Percentiles rank a stretch among this genome's conserved stretches.
Conservation (phyloP, 2,329 filamentous ascomycete genomes). For the Ophiosphaerella korrae region DNA sequence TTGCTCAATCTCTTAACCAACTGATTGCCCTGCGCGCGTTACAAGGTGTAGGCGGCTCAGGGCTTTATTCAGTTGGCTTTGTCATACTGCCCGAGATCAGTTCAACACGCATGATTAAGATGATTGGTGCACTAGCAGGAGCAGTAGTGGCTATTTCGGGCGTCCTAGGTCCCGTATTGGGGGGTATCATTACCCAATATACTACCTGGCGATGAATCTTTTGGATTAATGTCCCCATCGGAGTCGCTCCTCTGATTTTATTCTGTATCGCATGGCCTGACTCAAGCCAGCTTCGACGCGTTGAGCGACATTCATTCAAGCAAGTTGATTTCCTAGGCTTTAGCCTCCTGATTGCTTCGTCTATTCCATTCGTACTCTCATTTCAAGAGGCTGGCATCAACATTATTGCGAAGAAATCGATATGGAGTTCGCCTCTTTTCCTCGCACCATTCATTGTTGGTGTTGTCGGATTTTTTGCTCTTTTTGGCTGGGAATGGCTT, state of each 20-base stretch:
- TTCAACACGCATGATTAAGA: slow-evolving; percentile 10
- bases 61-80: slow-evolving; percentile 34
- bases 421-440: slow-evolving; percentile 9
- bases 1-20: slow-evolving; percentile 31
- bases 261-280: slow-evolving; percentile 7
- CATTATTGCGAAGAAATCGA: slow-evolving; percentile 2
- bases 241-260: slow-evolving; percentile 33
- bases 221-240: slow-evolving; percentile 7
- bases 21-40: slow-evolving; percentile 42
- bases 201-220: slow-evolving; percentile 22
- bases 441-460: slow-evolving; percentile 5
- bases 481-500: slow-evolving; percentile 11
- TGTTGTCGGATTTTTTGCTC: slow-evolving; percentile 3
- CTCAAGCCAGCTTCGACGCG: slow-evolving; percentile 1
- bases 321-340: slow-evolving; percentile 53
- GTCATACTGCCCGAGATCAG: slow-evolving; percentile 38
- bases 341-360: slow-evolving; percentile 57
- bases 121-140: slow-evolving; percentile 6
- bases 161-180: slow-evolving; percentile 16
- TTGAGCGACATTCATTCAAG: slow-evolving; percentile 3
- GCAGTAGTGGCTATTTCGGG: slow-evolving; percentile 10
- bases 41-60: slow-evolving; percentile 41
- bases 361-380: slow-evolving; percentile 62
- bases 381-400: slow-evolving; percentile 59
- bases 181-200: slow-evolving; percentile 5